phyloP scores from a whole-genome alignment of 805 yeast genomes.

The Sugiyamaella floridensis region DNA sequence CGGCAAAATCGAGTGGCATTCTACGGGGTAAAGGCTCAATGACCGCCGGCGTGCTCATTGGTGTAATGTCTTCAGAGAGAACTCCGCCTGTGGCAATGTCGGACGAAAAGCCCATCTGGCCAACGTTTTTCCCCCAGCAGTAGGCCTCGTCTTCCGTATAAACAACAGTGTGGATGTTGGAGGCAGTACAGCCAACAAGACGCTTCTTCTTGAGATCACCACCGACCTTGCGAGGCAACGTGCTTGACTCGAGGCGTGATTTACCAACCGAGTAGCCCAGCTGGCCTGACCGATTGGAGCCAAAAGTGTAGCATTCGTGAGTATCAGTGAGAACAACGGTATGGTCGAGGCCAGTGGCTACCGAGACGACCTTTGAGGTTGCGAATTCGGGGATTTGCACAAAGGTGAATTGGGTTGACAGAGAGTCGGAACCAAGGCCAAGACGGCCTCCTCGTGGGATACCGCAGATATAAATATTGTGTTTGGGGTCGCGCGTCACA shows the following conservation, averaged over 20 bases:
- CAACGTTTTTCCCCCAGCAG: slow-evolving; percentile 75
- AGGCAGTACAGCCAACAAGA: slow-evolving; percentile 48
- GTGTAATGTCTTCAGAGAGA: background rate
- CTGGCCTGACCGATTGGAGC: slow-evolving; percentile 61
- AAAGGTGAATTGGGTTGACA: slow-evolving; percentile 37
- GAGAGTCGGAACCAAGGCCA: slow-evolving; percentile 42
- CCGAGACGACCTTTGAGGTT: slow-evolving; percentile 24
- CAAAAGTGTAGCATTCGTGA: slow-evolving; percentile 71
- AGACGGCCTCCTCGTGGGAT: slow-evolving; percentile 64
- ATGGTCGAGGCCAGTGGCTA: slow-evolving; percentile 61
- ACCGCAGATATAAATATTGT: slow-evolving; percentile 56
- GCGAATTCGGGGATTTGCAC: slow-evolving; percentile 36
- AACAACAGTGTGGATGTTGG: slow-evolving; percentile 63
- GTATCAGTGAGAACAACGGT: slow-evolving; percentile 47
- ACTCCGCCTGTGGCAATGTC: slow-evolving; percentile 24
- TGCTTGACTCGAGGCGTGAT: slow-evolving; percentile 26
- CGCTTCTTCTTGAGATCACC: slow-evolving; percentile 36
- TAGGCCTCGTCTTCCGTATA: slow-evolving; percentile 44
- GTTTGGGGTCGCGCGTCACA: slow-evolving; percentile 42
- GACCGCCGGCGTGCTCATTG: slow-evolving; percentile 4
- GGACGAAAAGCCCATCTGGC: slow-evolving; percentile 62
- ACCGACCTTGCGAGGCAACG: slow-evolving; percentile 36
- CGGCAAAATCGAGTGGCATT: slow-evolving; percentile 44
- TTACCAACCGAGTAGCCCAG: slow-evolving; percentile 44
- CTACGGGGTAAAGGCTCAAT: slow-evolving; percentile 28